A percentile compares a stretch with the other conserved stretches of the same genome.
Conservation (phyloP, 1,284 basidiomycete genomes). For the Ustilago trichophora region DNA sequence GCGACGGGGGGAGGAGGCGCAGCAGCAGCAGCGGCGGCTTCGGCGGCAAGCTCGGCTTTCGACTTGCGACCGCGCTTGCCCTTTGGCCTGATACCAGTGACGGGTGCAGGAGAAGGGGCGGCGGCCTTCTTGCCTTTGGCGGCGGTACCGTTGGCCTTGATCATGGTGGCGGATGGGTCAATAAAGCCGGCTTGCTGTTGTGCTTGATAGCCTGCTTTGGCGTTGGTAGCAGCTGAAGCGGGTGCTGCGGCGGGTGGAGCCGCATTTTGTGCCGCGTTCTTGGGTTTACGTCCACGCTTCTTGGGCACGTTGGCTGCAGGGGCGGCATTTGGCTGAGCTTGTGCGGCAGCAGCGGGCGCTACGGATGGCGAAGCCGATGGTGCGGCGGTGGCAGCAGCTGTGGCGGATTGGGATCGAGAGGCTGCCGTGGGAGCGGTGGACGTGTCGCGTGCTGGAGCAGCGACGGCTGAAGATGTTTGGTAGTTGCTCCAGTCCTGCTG, state of each 20-base stretch:
- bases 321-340: too few species aligned
- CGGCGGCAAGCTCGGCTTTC: conserved; percentile 37
- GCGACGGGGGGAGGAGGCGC: conserved; percentile 1
- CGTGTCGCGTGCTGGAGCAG: not conserved
- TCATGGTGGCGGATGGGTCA: conserved; percentile 37
- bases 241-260: conserved; percentile 5
- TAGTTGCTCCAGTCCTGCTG: conserved; percentile 46
- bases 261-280: conserved; percentile 18
- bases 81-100: conserved; percentile 24
- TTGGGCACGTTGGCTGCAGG: conserved; percentile 17
- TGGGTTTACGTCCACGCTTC: conserved; percentile 40
- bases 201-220: conserved; percentile 7
- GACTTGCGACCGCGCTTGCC: conserved; percentile 41
- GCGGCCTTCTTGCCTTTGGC: conserved; percentile 37
- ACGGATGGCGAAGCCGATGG: conserved; percentile 14
- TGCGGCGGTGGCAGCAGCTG: conserved; percentile 12
- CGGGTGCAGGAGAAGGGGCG: conserved; percentile 2
- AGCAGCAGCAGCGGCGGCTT: conserved; percentile 30
- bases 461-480: conserved; percentile 10
- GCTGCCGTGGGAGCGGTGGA: conserved; percentile 6
- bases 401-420: conserved; percentile 19
- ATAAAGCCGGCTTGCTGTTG: conserved; percentile 31
- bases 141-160: conserved; percentile 31
- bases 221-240: conserved; percentile 6
- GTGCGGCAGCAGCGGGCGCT: conserved; percentile 6